Percentiles rank a stretch among this genome's conserved stretches.
These are phyloP conservation scores for Lagenaria siceraria DNA, from an alignment of 306 rosid genomes.

Conservation along the genomic window DNA sequence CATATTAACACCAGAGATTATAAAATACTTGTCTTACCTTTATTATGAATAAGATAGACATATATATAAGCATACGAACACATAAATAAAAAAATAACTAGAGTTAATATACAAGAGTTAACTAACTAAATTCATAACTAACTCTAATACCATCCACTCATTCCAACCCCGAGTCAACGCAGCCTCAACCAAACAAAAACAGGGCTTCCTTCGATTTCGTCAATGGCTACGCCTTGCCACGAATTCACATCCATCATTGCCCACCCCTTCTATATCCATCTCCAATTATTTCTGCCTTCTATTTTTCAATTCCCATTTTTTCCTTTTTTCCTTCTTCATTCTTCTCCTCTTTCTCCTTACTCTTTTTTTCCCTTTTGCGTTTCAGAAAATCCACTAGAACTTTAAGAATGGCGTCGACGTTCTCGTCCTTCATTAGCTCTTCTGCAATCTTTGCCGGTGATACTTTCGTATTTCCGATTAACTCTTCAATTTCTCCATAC, in stretches of 20 bases:
- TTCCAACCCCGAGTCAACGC: not conserved
- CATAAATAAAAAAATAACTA: no score
- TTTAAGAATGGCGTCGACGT: slow-evolving; percentile 14
- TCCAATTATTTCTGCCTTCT: not conserved
- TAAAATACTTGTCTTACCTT: no score
- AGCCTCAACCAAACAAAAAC: not conserved
- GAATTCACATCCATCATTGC: not conserved
- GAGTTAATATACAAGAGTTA: no score
- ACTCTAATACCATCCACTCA: no score
- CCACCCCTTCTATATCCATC: not conserved
- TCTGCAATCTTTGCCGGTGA: slow-evolving; percentile 46
- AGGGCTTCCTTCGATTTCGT: not conserved
- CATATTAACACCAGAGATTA: no score
- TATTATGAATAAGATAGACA: no score
- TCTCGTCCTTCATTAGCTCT: slow-evolving; percentile 39
- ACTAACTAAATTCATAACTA: no score
- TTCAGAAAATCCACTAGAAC: slow-evolving; percentile 22
- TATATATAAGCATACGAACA: no score
- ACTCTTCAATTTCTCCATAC: slow-evolving; percentile 14
- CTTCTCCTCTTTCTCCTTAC: not conserved
- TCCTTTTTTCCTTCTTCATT: not conserved
- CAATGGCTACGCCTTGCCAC: not conserved
- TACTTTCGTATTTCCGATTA: slow-evolving; percentile 20
- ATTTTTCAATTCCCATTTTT: no score
- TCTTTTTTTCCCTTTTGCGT: not conserved